Base-by-base conservation (phyloP, 176 grass and related monocot species). In the Olyra latifolia region DNA sequence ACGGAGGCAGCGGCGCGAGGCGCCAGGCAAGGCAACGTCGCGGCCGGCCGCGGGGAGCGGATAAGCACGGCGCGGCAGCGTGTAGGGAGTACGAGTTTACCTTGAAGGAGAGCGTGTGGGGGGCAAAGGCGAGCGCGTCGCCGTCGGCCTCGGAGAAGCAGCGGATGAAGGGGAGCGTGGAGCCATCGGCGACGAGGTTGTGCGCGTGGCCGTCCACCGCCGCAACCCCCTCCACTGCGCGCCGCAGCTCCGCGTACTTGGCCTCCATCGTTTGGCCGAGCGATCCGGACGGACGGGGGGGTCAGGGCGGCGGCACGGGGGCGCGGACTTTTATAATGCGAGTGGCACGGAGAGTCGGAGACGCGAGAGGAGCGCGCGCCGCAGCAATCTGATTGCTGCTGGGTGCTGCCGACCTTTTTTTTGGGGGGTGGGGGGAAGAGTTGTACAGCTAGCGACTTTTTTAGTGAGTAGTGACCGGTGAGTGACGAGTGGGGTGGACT, bases 61-160 rank as follows among this genome's bases (percentile, higher is more conserved):
- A 41, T 65, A 25, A 27, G 69, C 9, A 10, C 32, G 32, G 32
- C 32, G 32, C 32, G 4, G 35, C 24, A 17, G 71, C 4, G n/a
- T 23, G 70, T 29, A 27, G 23, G 22, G 3, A 57, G 12, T 17
- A 1, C 6, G 32, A 48, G 68, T 24, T 8, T 90, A 95, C 96
- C 96, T 95, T 95, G 90, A 95, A 98, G 81, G 90, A 93, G 84
- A 98, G 90, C 66, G 96, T 79, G 69, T 95, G 78, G 10, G 86
- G 92, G 28, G 88, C 90, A 77, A 91, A 77, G 52, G 78, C 50
- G 71, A 98, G 92, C 71, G 92, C 95, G 46, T 93, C 86, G 14
- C 86, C 96, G 19, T 98, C 84, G 60, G 92, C 88, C 86, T 98
- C 96, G 82, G 86, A 93, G 90, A 98, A 91, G 90, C 90, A 91